These are phyloP conservation scores for Eutypella sp. DNA, from an alignment of 2,329 filamentous ascomycete genomes.

Conservation along the genomic window DNA sequence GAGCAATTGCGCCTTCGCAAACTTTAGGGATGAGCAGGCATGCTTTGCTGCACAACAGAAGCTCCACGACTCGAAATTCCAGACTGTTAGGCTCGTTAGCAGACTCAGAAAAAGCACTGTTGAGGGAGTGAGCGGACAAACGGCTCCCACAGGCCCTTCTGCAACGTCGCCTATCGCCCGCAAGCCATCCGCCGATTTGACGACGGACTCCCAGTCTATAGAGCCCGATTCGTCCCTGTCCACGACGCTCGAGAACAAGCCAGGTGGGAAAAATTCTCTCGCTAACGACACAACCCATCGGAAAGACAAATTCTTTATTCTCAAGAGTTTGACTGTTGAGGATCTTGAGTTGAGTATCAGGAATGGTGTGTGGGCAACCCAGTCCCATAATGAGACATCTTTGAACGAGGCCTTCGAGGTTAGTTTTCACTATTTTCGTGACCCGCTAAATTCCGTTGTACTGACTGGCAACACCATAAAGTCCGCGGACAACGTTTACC, in stretches of 20 bases:
- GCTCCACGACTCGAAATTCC: conserved; percentile 87
- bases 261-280: conserved; percentile 10
- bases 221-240: conserved; percentile 5
- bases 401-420: conserved; percentile 82
- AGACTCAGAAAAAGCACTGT: conserved; percentile 59
- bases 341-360: conserved; percentile 84
- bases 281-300: conserved; percentile 20
- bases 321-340: conserved; percentile 88
- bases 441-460: background rate
- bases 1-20: conserved; percentile 96
- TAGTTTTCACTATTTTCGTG: conserved; percentile 12
- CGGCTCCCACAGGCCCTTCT: conserved; percentile 52
- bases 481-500: conserved; percentile 77
- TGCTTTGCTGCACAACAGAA: conserved; percentile 74
- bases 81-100: conserved; percentile 80
- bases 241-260: conserved; percentile 10
- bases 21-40: conserved; percentile 76
- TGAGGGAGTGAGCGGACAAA: conserved; percentile 36
- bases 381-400: conserved; percentile 83
- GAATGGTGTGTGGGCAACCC: conserved; percentile 89
- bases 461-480: conserved; percentile 39
- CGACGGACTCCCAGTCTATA: conserved; percentile 10
- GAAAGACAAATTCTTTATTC: conserved; percentile 79
- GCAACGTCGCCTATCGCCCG: conserved; percentile 29
- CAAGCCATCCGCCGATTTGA: conserved; percentile 10